Conservation (phyloP, 2,329 filamentous ascomycete genomes). For the Dryadomyces quercus-mongolicae region DNA sequence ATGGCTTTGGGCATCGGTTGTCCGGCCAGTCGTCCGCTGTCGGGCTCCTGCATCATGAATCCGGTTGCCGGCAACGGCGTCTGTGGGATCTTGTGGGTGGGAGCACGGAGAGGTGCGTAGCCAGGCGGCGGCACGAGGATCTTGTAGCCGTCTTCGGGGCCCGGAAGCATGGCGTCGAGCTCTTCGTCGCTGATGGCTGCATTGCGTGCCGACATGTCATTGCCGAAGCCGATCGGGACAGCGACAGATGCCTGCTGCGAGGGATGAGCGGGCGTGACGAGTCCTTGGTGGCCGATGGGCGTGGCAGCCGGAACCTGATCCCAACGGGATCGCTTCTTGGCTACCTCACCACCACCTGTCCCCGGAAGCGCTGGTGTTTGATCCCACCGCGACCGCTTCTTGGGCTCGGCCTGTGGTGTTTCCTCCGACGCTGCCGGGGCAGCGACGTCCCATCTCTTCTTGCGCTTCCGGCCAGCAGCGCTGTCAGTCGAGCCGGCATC, state of each 20-base stretch:
- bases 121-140: conserved; percentile 82
- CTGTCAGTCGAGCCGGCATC: conserved; percentile 58
- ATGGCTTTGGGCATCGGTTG: conserved; percentile 93
- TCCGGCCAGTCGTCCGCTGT: conserved; percentile 68
- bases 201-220: conserved; percentile 69
- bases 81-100: conserved; percentile 61
- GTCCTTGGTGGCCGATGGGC: conserved; percentile 57
- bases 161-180: conserved; percentile 79
- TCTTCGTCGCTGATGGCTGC: conserved; percentile 84
- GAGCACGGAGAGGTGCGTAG: conserved; percentile 72
- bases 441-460: conserved; percentile 86
- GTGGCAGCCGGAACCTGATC: conserved; percentile 77
- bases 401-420: conserved; percentile 36
- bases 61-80: conserved; percentile 67
- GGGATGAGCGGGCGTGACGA: conserved; percentile 67
- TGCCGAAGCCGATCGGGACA: conserved; percentile 55
- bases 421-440: conserved; percentile 35
- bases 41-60: conserved; percentile 96
- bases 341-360: conserved; percentile 31
- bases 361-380: conserved; percentile 51
- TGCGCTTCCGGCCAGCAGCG: conserved; percentile 61
- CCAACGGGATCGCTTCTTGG: conserved; percentile 77
- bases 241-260: conserved; percentile 42
- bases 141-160: conserved; percentile 83
- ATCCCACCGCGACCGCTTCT: conserved; percentile 84